phyloP scores from a whole-genome alignment of 192 early-diverging fungal species.

The Coemansia asiatica region DNA sequence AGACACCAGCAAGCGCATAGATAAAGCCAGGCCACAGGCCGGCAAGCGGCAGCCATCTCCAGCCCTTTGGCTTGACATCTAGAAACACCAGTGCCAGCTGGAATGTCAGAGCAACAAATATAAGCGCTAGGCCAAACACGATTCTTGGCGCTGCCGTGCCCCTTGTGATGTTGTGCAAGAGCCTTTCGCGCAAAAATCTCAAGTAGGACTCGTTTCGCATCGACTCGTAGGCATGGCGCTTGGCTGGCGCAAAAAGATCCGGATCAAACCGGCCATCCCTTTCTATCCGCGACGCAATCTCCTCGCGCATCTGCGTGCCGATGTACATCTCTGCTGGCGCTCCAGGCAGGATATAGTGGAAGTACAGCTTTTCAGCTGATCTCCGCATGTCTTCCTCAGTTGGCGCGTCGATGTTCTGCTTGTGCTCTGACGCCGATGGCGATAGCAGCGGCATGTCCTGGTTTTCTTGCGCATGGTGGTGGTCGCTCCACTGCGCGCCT shows the following conservation, averaged over 20 bases:
- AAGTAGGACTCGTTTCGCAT: constrained; percentile 53
- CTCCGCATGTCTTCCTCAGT: constrained; percentile 41
- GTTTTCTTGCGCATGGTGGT: neutral
- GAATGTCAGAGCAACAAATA: constrained; percentile 45
- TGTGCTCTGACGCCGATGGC: constrained; percentile 5
- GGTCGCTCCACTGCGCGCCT: constrained; percentile 6
- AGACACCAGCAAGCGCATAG: constrained; percentile 38
- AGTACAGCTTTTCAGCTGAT: constrained; percentile 44
- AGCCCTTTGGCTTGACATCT: constrained; percentile 52
- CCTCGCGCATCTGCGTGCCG: constrained; percentile 39
- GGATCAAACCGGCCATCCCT: constrained; percentile 38
- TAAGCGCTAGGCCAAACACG: constrained; percentile 42
- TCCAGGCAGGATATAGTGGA: constrained; percentile 39
- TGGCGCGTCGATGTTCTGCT: constrained; percentile 17
- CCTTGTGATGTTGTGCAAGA: constrained; percentile 49
- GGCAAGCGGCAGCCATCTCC: constrained; percentile 53
- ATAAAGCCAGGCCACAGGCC: constrained; percentile 43
- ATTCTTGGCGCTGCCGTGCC: constrained; percentile 48
- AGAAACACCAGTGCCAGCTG: constrained; percentile 49
- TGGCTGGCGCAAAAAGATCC: constrained; percentile 44
- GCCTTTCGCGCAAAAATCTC: constrained; percentile 51
- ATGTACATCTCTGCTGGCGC: constrained; percentile 40
- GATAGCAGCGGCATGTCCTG: constrained; percentile 35
- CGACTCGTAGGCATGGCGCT: constrained; percentile 53
- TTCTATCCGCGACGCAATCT: constrained; percentile 38